Base-by-base conservation (phyloP, 2,329 filamentous ascomycete species). In the Escovopsis sp. region DNA sequence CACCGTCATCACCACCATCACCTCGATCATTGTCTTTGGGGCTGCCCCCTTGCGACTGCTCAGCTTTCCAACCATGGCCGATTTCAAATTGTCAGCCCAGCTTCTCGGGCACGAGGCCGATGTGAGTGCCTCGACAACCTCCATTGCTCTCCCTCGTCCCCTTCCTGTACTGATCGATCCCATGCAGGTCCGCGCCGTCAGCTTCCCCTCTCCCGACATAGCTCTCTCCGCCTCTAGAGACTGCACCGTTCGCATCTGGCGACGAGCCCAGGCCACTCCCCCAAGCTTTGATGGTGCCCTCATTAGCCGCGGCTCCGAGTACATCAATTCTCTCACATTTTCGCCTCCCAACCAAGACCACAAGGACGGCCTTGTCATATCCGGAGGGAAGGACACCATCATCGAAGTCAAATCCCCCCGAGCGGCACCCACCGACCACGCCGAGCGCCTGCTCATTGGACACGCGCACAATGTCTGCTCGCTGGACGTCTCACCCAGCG, bases 11-110 rank as follows among this genome's bases (percentile, higher is more conserved):
- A n/a, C 20, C 32, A 37, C 36, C 32, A 44, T 40, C 43, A 44
- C 33, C 47, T 37, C 40, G 37, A 45, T 43, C 42, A 40, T 33
- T 37, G 35, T 47, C 40, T 39, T 34, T 30, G 33, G 35, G 25
- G 11, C 25, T 20, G 8, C 12, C 39, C 39, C 33, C 38, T 20
- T 20, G 14, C 41, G 34, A 32, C 42, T 37, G 39, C 34, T 10
- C 14, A 33, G 27, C 27, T 30, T 9, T 30, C 27, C 27, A 3
- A 52, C 30, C 53, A 88, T 89, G 82, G 68, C 72, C 62, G 81
- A 87, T 59, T 96, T 86, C 72, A 94, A 89, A 73, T 78, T 98
- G 56, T 94, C 91, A 47, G 87, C 89, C 51, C 83, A 85, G 57
- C 74, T 98, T 50, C 68, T 79, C 51, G 89, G 86, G 56, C 91